phyloP scores from a whole-genome alignment of 1,139 yeast species.

The Blastobotrys indianensis region DNA sequence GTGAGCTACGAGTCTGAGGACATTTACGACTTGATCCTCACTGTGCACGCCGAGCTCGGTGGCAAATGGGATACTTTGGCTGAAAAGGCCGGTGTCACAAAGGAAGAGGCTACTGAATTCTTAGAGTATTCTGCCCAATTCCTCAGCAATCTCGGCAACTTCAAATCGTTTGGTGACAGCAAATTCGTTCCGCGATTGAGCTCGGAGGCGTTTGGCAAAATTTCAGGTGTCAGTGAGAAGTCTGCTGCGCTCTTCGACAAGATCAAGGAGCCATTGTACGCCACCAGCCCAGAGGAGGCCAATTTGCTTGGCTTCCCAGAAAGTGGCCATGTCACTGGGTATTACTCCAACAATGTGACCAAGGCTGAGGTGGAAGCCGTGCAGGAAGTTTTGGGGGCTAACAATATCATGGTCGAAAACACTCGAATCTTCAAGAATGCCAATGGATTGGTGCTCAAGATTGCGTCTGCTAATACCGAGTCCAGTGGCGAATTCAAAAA shows the following conservation, averaged over 20 bases:
- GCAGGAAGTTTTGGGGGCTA: conserved; percentile 54
- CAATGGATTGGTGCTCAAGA: conserved; percentile 26
- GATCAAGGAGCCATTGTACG: conserved; percentile 47
- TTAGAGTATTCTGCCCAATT: conserved; percentile 79
- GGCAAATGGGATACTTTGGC: conserved; percentile 46
- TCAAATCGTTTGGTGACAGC: conserved; percentile 82
- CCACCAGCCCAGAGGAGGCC: conserved; percentile 41
- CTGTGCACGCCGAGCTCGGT: conserved; percentile 47
- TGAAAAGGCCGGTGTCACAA: conserved; percentile 28
- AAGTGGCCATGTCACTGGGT: conserved; percentile 66
- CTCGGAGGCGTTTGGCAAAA: conserved; percentile 42
- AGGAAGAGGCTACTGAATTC: conserved; percentile 42
- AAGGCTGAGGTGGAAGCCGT: conserved; percentile 60
- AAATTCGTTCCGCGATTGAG: conserved; percentile 69
- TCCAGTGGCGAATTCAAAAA: conserved; percentile 22
- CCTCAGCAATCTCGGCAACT: conserved; percentile 75
- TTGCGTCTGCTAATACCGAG: conserved; percentile 29
- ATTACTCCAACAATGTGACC: conserved; percentile 54
- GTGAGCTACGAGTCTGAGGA: conserved; percentile 79
- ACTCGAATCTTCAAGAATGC: conserved; percentile 51
- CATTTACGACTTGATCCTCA: conserved; percentile 62
- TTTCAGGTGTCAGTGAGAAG: conserved; percentile 39
- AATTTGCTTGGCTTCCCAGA: conserved; percentile 73
- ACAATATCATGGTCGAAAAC: conserved; percentile 75
- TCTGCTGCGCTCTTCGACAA: conserved; percentile 39